Evolutionary conservation across 768 basidiomycete genomes (phyloP), one percentile per base, ranked within the genome.

Genomic region (Suillus luteus): DNA sequence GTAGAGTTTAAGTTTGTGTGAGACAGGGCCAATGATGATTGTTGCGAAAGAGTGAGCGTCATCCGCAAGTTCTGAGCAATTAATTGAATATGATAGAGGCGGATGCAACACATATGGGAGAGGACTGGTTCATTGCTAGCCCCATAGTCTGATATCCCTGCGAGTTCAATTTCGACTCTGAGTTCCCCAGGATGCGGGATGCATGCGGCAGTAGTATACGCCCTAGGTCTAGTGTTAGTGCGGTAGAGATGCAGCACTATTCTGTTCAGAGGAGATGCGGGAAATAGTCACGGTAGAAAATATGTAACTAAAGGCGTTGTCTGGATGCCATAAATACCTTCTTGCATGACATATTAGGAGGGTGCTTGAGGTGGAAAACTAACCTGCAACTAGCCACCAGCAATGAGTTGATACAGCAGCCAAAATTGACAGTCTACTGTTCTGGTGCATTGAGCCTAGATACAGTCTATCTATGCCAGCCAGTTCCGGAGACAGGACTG

Each of bases 171-270:
- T 31, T 31, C 31, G 31, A 31, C 31, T 31, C 31, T 31, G 31
- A 31, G 31, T 31, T 31, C 31, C 31, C 31, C 31, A 31, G 31
- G 31, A 31, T 4, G 31, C 31, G 4, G 31, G 31, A 31, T 3
- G 31, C 31, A 31, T 31, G 31, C 31, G 3, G 31, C 3, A 31
- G 31, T 31, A 31, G 2, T 35, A n/a, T n/a, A 35, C 5, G 33
- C 33, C 33, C 33, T 33, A 31, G 31, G 31, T 15, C 41, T 17
- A 8, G 17, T 27, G 14, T 49, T 22, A 95, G 89, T 71, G 82
- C 89, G 63, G 82, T 83, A 10, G 96, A 98, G 74, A 88, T 99
- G 86, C 83, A 85, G 2, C 91, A 95, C 70, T 99, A 99, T 74
- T 81, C 81, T 55, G 85, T 97, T 10, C 75, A 75, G 37, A 63